phyloP scores from a whole-genome alignment of 2,329 filamentous ascomycete genomes.

The Trichoderma arundinaceum region DNA sequence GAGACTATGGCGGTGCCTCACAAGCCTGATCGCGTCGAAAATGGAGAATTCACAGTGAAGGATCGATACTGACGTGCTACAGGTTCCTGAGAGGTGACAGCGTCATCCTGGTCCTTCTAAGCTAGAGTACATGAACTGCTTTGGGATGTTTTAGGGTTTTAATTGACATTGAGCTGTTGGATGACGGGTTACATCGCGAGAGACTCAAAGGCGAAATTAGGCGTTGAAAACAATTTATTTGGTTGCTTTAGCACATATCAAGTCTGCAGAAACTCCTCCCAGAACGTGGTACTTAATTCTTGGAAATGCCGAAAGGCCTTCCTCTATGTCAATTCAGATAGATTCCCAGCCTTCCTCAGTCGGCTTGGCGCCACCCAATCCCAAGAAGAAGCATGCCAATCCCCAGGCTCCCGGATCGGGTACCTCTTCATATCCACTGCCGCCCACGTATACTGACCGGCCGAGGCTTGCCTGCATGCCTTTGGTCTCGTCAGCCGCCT shows the following conservation, averaged over 20 bases:
- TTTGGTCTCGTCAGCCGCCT: constrained; percentile 83
- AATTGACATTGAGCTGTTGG: constrained; percentile 36
- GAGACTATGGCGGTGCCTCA: neutral
- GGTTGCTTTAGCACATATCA: constrained; percentile 19
- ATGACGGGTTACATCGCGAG: constrained; percentile 40
- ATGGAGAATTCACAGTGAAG: neutral
- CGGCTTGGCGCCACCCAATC: constrained; percentile 65
- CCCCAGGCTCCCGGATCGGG: constrained; percentile 73
- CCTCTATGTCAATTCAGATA: constrained; percentile 36
- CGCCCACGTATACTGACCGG: constrained; percentile 50
- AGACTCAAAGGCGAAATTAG: constrained; percentile 46
- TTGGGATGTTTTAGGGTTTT: constrained; percentile 32
- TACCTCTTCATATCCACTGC: constrained; percentile 55
- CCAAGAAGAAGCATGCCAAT: constrained; percentile 79
- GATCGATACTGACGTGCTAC: constrained; percentile 35
- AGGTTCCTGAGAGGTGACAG: constrained; percentile 88
- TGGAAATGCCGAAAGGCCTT: constrained; percentile 31
- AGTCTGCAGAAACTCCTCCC: constrained; percentile 3
- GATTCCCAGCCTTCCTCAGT: constrained; percentile 48
- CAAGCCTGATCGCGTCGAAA: neutral
- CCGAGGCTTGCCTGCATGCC: constrained; percentile 91
- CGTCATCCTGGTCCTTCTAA: constrained; percentile 84
- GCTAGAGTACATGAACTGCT: constrained; percentile 51
- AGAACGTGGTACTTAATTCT: neutral
- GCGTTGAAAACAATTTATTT: constrained; percentile 46